Conservation (phyloP, 371 early-diverging fungal species). For the Lichtheimia ramosa region DNA sequence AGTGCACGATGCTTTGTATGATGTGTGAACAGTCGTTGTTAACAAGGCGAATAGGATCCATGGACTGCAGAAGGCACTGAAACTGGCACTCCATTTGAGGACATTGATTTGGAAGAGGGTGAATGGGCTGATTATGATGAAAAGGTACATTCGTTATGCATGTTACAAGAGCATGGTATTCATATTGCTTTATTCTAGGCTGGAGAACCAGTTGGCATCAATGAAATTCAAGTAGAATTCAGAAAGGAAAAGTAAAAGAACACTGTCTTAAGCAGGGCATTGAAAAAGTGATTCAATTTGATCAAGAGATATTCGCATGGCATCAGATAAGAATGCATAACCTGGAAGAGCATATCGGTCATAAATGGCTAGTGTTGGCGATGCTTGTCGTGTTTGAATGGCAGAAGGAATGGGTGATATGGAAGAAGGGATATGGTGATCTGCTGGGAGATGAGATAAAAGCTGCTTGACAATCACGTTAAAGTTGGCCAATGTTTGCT, state of each 20-base stretch:
- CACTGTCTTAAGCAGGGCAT: background rate
- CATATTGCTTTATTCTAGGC: constrained; percentile 2
- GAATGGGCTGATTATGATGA: constrained; percentile 42
- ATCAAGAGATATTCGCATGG: background rate
- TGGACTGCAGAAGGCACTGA: constrained; percentile 78
- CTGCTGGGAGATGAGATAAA: background rate
- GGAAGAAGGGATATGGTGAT: constrained; percentile 3
- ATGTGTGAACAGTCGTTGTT: background rate
- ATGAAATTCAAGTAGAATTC: constrained; percentile 23
- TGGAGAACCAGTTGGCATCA: constrained; percentile 27
- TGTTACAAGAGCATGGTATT: background rate
- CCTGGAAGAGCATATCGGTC: constrained; percentile 5
- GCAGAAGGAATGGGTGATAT: constrained; percentile 6
- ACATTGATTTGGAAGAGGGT: constrained; percentile 78
- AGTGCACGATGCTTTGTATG: constrained; percentile 7
- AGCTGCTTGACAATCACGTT: background rate
- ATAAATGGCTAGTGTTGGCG: constrained; percentile 1
- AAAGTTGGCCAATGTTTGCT: background rate
- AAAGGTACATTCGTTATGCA: constrained; percentile 5
- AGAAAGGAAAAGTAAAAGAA: constrained; percentile 18
- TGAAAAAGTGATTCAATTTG: constrained; percentile 1
- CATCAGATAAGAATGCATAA: constrained; percentile 2
- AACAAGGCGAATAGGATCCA: constrained; percentile 46
- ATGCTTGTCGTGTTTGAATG: background rate
- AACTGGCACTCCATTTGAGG: constrained; percentile 71